Evolutionary conservation across 495 filamentous ascomycete species (phyloP), one percentile per base, ranked within the genome.

Genomic region (Hypoxylon intermedium): DNA sequence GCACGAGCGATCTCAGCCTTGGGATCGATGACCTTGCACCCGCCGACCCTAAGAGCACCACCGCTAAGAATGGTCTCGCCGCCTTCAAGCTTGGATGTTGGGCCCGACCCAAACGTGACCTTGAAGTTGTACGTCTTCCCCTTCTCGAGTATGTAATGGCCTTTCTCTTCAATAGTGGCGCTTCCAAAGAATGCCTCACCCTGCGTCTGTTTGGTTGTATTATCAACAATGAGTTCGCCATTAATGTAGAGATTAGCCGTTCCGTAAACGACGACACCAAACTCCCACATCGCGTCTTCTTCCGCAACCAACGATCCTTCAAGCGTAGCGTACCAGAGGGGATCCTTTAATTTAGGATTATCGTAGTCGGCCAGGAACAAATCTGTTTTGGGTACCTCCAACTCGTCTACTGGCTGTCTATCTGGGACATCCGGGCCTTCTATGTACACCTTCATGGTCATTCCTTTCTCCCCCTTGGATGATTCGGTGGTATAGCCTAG

Each of bases 201-300:
- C 61, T 82, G 74, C 44, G 72, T 79, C 70, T 89, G 85, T 59
- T 82, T 81, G 56, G 79, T 79, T 53, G 79, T 74, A 66, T 88
- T 91, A 69, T 91, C 85, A 43, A 92, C 82, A 6, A 92, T 74
- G 1, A 88, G 64, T 50, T 87, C 77, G 28, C 74, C 87, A 55
- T 92, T 82, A 11, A 92, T 78, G 40, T 81, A 83, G 2, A 91
- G 76, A 30, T 81, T 81, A 1, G 85, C 87, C 5, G 85, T 83
- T 4, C 89, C 89, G 36, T 83, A 83, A 9, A 89, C 87, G 2
- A 84, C 85, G 12, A 91, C 77, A 4, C 87, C 85, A 46, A 92
- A 85, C 30, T 77, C 73, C 58, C 72, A 79, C n/a, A 65, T 70
- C 4, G 63, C 53, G 45, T 79, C 77, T 57, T 84, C 80, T 33